These are phyloP conservation scores for Biscogniauxia sp. DNA, from an alignment of 2,329 filamentous ascomycete species.

Conservation along the genomic window DNA sequence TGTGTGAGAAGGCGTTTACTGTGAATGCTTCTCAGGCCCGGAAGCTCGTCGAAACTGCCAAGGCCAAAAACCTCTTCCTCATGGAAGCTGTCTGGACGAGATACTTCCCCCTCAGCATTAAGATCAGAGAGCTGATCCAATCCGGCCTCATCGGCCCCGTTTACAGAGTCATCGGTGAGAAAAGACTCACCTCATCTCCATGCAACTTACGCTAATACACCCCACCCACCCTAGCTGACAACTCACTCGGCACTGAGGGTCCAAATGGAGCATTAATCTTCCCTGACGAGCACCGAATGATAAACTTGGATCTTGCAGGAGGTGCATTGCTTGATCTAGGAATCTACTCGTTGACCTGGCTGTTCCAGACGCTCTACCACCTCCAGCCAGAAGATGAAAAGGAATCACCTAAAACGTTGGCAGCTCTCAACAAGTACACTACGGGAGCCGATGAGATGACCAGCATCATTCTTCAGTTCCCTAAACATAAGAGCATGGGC, in stretches of 20 bases:
- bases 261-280: constrained; percentile 57
- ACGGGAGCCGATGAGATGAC: constrained; percentile 77
- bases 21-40: constrained; percentile 76
- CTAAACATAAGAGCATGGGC: constrained; percentile 65
- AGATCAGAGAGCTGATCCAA: constrained; percentile 64
- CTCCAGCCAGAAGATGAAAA: constrained; percentile 67
- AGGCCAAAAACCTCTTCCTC: constrained; percentile 69
- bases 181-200: neutral
- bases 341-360: constrained; percentile 86
- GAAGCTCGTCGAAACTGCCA: constrained; percentile 69
- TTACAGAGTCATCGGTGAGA: constrained; percentile 54
- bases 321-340: constrained; percentile 82
- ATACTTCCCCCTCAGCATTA: constrained; percentile 80
- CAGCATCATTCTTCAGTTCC: constrained; percentile 76
- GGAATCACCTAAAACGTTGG: constrained; percentile 64
- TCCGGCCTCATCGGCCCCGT: constrained; percentile 58
- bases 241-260: constrained; percentile 58
- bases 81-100: constrained; percentile 92
- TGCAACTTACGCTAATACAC: neutral
- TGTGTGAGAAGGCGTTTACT: constrained; percentile 89
- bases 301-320: constrained; percentile 79
- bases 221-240: constrained; percentile 43
- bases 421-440: constrained; percentile 69
- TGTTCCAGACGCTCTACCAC: constrained; percentile 86
- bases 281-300: constrained; percentile 67